A percentile compares a stretch with the other conserved stretches of the same genome.
phyloP scores from a whole-genome alignment of 768 basidiomycete species.

The Coprinellus aureogranulatus region DNA sequence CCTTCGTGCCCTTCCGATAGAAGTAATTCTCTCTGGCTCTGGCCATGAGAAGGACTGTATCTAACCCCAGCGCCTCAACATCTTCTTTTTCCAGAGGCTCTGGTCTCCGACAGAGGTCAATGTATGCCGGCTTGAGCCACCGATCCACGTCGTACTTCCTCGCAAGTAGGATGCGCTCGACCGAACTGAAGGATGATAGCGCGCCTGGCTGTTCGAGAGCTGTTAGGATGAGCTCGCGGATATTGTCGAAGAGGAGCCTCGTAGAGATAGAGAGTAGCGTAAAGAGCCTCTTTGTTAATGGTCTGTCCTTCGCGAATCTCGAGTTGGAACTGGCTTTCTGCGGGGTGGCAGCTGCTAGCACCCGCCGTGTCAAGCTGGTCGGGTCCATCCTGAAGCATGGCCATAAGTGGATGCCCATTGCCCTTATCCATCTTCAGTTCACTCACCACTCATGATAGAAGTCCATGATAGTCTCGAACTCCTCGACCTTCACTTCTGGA shows the following conservation, averaged over 20 bases:
- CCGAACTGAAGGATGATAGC: slow-evolving; percentile 12
- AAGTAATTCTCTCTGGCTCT: neutral
- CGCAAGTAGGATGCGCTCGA: slow-evolving; percentile 36
- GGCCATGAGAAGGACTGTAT: neutral
- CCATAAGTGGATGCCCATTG: neutral
- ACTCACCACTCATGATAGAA: slow-evolving; percentile 39
- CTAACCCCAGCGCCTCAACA: slow-evolving; percentile 28
- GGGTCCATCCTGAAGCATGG: neutral
- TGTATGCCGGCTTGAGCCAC: slow-evolving; percentile 41
- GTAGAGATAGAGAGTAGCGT: slow-evolving; percentile 20
- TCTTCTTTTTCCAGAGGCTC: slow-evolving; percentile 30
- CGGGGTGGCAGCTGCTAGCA: too few species aligned
- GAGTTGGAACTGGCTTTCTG: too few species aligned
- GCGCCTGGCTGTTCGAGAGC: slow-evolving; percentile 13
- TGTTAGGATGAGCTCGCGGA: slow-evolving; percentile 33
- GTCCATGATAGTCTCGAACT: slow-evolving; percentile 38
- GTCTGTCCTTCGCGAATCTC: neutral
- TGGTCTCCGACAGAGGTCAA: slow-evolving; percentile 30
- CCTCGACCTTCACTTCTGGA: slow-evolving; percentile 27
- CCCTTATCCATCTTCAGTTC: neutral
- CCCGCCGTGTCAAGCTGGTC: slow-evolving; percentile 16
- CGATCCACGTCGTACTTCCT: slow-evolving; percentile 32
- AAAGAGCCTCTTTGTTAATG: neutral
- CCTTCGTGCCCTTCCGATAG: too few species aligned
- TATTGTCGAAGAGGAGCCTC: slow-evolving; percentile 34